Evolutionary conservation across 768 basidiomycete genomes (phyloP), one percentile per base, ranked within the genome.

Genomic region (Boletus rufocinnamomeus): DNA sequence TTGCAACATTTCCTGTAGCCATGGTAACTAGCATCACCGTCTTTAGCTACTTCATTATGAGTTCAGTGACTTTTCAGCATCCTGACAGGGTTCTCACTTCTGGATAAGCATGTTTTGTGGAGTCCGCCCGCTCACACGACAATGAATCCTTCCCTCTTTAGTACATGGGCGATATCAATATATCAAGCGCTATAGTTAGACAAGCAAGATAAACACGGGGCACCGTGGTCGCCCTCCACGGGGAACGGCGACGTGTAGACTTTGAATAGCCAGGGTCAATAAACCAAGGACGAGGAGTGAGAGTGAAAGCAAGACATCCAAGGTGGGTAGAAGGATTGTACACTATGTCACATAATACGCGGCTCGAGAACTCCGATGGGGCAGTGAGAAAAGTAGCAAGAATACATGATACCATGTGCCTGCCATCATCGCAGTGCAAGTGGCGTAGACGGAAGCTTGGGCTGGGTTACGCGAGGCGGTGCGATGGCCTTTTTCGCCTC

Each of bases 401-500:
- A 8, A 19, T 14, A 17, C 43, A n/a, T 4, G 19, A 17, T 10
- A 13, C 30, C 10, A 30, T 30, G 27, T n/a, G 10, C n/a, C 25
- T 11, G 0, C 21, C 32, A 1, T 64, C 53, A 59, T 13, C 67
- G 65, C 30, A 52, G 27, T 3, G 48, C 32, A 23, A 51, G 25
- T 0, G 59, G 66, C 19, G 49, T 32, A 7, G 43, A 48, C 7
- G 62, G 44, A 4, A 21, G 14, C n/a, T 57, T 63, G 28, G 57
- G 30, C 27, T 60, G 55, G 0, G 61, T 43, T 0, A 61, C 45
- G 0, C 63, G 61, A 0, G 61, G 69, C 0, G 68, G 68, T 1
- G 66, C 54, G 4, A 67, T 63, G 6, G 59, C n/a, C 44, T 51
- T 65, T 19, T 69, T 61, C 7, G 57, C 62, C 37, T 71, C 69